phyloP scores from a whole-genome alignment of 2,329 filamentous ascomycete species.

The Neonectria sp. region DNA sequence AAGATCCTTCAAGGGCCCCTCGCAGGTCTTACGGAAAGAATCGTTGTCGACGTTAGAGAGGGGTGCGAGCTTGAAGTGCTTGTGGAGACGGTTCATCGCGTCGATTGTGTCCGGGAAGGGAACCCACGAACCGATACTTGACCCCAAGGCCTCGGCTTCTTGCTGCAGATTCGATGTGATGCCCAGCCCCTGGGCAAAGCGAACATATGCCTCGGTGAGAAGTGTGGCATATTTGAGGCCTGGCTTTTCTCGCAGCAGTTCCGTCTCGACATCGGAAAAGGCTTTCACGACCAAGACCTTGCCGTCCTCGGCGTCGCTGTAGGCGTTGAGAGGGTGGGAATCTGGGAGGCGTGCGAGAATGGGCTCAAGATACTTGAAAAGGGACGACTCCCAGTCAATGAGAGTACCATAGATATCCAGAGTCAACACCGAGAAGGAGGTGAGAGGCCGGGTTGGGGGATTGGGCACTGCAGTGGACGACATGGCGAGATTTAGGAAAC shows the following conservation, averaged over 20 bases:
- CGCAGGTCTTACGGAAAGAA: constrained; percentile 46
- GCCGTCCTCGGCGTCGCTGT: constrained; percentile 63
- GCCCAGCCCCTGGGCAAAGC: constrained; percentile 43
- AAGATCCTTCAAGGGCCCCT: constrained; percentile 61
- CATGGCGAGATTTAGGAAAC: neutral
- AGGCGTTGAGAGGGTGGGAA: constrained; percentile 54
- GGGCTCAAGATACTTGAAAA: constrained; percentile 67
- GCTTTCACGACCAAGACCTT: constrained; percentile 7
- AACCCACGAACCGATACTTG: constrained; percentile 67
- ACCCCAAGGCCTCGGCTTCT: constrained; percentile 51
- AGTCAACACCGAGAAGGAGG: constrained; percentile 64
- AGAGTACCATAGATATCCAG: constrained; percentile 88
- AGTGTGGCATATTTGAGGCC: neutral
- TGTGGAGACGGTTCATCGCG: constrained; percentile 64
- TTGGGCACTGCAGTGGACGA: constrained; percentile 7
- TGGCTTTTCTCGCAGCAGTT: constrained; percentile 3
- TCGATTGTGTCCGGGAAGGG: constrained; percentile 71
- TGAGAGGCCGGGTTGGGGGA: constrained; percentile 34
- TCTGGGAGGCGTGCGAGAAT: constrained; percentile 60
- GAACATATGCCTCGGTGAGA: constrained; percentile 3
- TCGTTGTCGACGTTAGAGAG: constrained; percentile 72
- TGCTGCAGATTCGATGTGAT: neutral
- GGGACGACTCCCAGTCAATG: constrained; percentile 83
- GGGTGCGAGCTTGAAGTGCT: constrained; percentile 71
- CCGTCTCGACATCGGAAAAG: neutral